phyloP scores from a whole-genome alignment of 2,329 filamentous ascomycete genomes.

The Colletotrichum viniferum region DNA sequence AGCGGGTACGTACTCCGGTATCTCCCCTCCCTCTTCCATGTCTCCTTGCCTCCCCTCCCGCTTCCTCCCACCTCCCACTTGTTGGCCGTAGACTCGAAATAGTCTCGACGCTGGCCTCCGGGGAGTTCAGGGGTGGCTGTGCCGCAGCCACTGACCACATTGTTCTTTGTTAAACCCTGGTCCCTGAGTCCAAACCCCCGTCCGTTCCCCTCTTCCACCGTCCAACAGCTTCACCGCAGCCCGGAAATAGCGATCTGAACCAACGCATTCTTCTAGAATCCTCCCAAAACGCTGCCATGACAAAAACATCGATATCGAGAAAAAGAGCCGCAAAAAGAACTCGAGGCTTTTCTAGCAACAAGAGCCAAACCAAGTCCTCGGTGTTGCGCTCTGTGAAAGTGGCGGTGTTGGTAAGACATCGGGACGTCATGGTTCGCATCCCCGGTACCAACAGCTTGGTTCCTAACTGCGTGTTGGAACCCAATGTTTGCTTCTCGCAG shows the following conservation, averaged over 20 bases:
- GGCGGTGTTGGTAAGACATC: background rate
- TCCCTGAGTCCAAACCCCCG: background rate
- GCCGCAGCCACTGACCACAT: slow-evolving; percentile 13
- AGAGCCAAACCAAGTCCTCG: background rate
- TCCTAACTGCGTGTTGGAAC: background rate
- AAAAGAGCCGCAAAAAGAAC: background rate
- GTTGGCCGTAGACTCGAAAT: background rate
- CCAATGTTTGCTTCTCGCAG: background rate
- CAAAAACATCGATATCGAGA: background rate
- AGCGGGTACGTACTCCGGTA: background rate
- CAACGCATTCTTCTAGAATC: background rate
- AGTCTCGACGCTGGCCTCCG: background rate
- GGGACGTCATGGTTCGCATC: background rate
- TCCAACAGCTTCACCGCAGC: background rate
- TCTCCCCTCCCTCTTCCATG: background rate
- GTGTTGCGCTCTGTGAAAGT: background rate
- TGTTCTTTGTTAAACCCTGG: background rate
- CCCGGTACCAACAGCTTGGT: background rate
- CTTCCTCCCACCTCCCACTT: background rate
- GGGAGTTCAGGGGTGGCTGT: background rate
- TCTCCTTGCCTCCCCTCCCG: background rate
- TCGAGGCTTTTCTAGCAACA: background rate
- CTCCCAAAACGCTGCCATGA: background rate
- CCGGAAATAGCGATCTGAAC: background rate
- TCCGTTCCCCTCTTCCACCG: background rate